These are phyloP conservation scores for Trametes punicea DNA, from an alignment of 768 basidiomycete species.

Conservation along the genomic window DNA sequence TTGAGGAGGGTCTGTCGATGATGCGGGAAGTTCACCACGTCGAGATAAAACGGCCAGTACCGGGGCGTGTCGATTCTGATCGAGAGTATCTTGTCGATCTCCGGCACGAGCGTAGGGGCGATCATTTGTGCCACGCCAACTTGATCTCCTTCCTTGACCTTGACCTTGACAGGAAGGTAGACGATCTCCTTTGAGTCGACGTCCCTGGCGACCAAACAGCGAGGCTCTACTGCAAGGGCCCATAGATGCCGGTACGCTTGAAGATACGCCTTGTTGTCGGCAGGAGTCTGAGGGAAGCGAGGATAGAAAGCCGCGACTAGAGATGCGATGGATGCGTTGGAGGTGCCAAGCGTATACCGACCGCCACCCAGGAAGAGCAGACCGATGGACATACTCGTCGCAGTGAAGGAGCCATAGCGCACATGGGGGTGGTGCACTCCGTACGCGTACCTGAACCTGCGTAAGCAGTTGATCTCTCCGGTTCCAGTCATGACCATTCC, in stretches of 20 bases:
- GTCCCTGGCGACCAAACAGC: constrained; percentile 89
- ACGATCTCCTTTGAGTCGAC: constrained; percentile 89
- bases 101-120: constrained; percentile 90
- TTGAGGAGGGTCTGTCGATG: constrained; percentile 69
- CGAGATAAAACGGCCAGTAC: constrained; percentile 91
- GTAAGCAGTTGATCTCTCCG: constrained; percentile 86
- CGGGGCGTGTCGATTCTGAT: constrained; percentile 91
- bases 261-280: constrained; percentile 86
- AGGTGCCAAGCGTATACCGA: constrained; percentile 86
- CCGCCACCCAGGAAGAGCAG: constrained; percentile 93
- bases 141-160: constrained; percentile 61
- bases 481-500: constrained; percentile 98
- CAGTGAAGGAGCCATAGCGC: constrained; percentile 87
- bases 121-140: constrained; percentile 75
- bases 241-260: constrained; percentile 94
- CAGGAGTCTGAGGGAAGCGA: constrained; percentile 70
- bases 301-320: constrained; percentile 93
- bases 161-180: constrained; percentile 89
- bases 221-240: constrained; percentile 93
- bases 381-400: constrained; percentile 87
- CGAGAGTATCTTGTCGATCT: constrained; percentile 75
- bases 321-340: constrained; percentile 86
- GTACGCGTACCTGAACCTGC: constrained; percentile 84
- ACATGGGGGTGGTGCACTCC: constrained; percentile 73
- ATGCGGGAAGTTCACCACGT: constrained; percentile 61